Base-by-base conservation (phyloP, 2,329 filamentous ascomycete genomes). In the Hypoxylon sp. region DNA sequence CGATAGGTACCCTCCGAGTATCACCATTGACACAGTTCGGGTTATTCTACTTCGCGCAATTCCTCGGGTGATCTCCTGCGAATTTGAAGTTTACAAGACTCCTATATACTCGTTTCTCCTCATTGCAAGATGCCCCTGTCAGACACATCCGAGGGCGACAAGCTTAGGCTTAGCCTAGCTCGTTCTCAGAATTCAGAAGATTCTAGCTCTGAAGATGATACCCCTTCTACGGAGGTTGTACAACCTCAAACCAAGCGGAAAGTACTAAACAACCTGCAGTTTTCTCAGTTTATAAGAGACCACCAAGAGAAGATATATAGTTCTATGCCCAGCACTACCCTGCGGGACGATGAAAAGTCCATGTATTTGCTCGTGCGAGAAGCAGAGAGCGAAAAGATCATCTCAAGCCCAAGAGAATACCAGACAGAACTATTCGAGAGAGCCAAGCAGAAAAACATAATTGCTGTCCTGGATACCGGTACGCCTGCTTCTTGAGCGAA, bases 401-500 rank as follows among this genome's bases (percentile, higher is more conserved):
- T 96, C 65, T 87, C 89, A 10, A 91, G 89, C 58, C 93, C 94
- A 0, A 87, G 95, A 53, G 93, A 97, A 75, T 99, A 98, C 75
- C 96, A 99, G 78, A 83, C 93, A 11, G 95, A 98, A 77, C 86
- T 99, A 0, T 98, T 96, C 75, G 93, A 98, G 78, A 88, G 88
- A 70, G 95, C 96, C 3, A 97, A 96, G 76, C 77, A 87, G 56
- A 87, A 91, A 72, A 99, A 99, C 76, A 92, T 91, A 6, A 97
- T 99, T 72, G 94, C 96, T 0, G 96, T 99, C 0, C 86, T 98
- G 0, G 94, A 97, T 75, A 98, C 95, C n/a, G 93, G 89, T 90
- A 77, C 56, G 75, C 55, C 46, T 19, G 11, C 21, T 15, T 44
- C 3, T 5, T 15, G n/a, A 19, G 6, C 17, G 46, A 32, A 7